Base-by-base conservation (phyloP, 139 green algal species). In the Micractinium conductrix region DNA sequence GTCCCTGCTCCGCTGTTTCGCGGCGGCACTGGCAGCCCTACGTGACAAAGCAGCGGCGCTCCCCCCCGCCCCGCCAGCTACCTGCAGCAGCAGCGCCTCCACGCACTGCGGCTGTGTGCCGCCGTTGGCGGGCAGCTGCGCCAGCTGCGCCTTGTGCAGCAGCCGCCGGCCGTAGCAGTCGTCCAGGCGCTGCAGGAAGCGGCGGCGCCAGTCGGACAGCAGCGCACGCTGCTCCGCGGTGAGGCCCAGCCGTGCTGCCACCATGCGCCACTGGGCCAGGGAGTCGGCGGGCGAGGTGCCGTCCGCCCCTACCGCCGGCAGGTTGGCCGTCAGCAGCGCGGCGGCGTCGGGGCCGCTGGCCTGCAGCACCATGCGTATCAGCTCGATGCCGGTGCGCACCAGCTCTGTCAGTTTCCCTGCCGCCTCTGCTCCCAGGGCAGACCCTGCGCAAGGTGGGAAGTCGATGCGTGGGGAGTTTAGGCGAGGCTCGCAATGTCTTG, bases 61-160 rank as follows among this genome's bases (percentile, higher is more conserved):
- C n/a, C n/a, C n/a, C n/a, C n/a, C n/a, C n/a, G n/a, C n/a, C n/a
- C n/a, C n/a, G n/a, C n/a, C n/a, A n/a, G n/a, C n/a, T n/a, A n/a
- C n/a, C n/a, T 78, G 58, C 53, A 88, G 74, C 84, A 88, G 84
- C 78, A 88, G 68, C 50, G n/a, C 65, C 84, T 88, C 84, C 43
- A 81, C 84, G 62, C 74, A 88, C 69, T 88, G 84, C 37, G 74
- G 65, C 72, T 40, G n/a, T 58, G 58, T 35, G 17, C 45, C 50
- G 48, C 12, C 50, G n/a, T 7, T 4, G 50, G 30, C 50, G 4
- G 79, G 45, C 68, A 80, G 69, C 68, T 79, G 68, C 28, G 69
- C 53, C 35, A 85, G 65, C 68, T 85, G 68, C 50, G 72, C 68
- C 50, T 87, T 87, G 28, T 79, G 84, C 40, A 80, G 50, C 68